These are phyloP conservation scores for Margaritispora aquatica DNA, from an alignment of 495 filamentous ascomycete species.

Conservation along the genomic window DNA sequence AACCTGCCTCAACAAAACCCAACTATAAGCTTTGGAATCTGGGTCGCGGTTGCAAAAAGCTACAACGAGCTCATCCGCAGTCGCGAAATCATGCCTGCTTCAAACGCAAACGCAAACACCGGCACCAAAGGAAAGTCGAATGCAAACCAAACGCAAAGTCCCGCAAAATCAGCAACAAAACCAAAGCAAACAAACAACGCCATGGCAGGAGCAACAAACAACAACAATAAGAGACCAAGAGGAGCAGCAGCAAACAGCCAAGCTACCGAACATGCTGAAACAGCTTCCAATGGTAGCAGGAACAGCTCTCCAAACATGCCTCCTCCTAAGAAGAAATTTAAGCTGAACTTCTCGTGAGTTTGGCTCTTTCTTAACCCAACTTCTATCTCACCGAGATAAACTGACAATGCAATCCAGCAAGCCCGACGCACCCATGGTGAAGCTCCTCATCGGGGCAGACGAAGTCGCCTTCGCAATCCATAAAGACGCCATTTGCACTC, in stretches of 20 bases:
- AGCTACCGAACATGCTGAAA: not conserved
- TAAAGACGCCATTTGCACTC: not conserved
- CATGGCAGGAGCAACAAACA: not conserved
- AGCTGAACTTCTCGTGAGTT: not conserved
- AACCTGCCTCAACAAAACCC: no score
- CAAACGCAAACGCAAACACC: not conserved
- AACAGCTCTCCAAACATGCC: not conserved
- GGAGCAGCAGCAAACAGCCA: not conserved
- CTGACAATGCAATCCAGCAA: not conserved
- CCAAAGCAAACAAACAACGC: not conserved
- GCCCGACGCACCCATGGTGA: conserved; percentile 2
- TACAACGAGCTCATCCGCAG: not conserved
- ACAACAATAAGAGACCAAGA: no score
- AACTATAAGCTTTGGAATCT: not conserved
- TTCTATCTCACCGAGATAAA: not conserved
- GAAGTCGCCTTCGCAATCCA: conserved; percentile 2
- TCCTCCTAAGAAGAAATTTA: not conserved
- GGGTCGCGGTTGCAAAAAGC: not conserved
- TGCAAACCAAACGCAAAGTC: not conserved
- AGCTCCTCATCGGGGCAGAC: not conserved
- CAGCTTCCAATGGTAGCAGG: not conserved
- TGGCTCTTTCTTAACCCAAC: no score
- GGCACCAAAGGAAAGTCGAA: not conserved
- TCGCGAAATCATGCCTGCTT: not conserved
- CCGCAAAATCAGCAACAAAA: not conserved